A percentile compares a stretch with the other conserved stretches of the same genome.
Evolutionary conservation across 1,284 basidiomycete species (phyloP).

Genomic region (Ganoderma resinaceum): DNA sequence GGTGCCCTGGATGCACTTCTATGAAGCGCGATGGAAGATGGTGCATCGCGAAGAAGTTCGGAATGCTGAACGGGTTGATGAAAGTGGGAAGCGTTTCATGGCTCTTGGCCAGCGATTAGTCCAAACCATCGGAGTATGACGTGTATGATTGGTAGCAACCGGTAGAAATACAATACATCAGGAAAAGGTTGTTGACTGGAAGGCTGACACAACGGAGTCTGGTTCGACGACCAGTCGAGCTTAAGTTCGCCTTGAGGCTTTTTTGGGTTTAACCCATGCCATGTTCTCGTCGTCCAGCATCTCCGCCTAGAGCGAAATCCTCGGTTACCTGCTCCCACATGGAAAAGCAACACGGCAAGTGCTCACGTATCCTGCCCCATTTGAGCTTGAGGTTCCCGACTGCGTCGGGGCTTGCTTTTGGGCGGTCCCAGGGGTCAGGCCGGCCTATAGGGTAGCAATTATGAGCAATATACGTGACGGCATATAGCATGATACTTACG

Average conservation of each 20-base stretch:
- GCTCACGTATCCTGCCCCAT: constrained; percentile 21
- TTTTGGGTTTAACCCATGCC: constrained; percentile 34
- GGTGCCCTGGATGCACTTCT: constrained; percentile 14
- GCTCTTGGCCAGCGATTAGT: background rate
- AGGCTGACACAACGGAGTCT: background rate
- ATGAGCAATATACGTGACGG: background rate
- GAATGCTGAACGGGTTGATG: background rate
- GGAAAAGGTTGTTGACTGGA: background rate
- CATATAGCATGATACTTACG: constrained; percentile 7
- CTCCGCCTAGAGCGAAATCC: constrained; percentile 28
- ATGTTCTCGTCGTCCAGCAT: constrained; percentile 37
- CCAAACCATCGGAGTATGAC: background rate
- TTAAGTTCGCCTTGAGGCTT: constrained; percentile 20
- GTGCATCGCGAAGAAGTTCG: constrained; percentile 7
- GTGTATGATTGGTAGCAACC: background rate
- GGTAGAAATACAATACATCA: background rate
- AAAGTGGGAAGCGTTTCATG: background rate
- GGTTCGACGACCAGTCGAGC: background rate
- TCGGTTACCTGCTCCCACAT: background rate
- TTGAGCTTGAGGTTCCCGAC: constrained; percentile 6
- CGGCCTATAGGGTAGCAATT: constrained; percentile 13
- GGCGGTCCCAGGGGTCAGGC: constrained; percentile 7
- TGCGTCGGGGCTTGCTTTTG: constrained; percentile 7
- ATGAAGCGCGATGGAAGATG: background rate
- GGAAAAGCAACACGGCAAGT: background rate